Evolutionary conservation across 768 basidiomycete species (phyloP).

Genomic region (Coprinopsis sp.): DNA sequence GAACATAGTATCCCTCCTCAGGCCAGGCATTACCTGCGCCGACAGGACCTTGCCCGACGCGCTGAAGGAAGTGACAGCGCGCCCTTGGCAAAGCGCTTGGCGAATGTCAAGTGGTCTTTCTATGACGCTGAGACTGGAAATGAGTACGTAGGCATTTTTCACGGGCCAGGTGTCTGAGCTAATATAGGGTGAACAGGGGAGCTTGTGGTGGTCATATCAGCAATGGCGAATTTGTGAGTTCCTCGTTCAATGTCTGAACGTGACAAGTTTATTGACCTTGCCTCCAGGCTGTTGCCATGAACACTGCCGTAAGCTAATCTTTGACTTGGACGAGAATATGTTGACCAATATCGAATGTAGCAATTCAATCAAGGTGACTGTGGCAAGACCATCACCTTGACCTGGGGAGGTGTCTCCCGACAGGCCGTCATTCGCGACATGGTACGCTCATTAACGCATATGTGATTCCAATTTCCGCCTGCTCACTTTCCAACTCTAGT

Average conservation of each 20-base stretch:
- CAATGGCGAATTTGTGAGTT: conserved; percentile 4
- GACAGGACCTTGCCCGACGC: conserved; percentile 44
- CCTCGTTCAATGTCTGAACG: no score
- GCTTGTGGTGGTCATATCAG: background rate
- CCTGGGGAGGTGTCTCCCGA: conserved; percentile 50
- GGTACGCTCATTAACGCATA: conserved; percentile 30
- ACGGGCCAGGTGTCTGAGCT: background rate
- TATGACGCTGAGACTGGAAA: conserved; percentile 27
- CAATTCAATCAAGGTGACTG: conserved; percentile 58
- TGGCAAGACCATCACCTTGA: conserved; percentile 57
- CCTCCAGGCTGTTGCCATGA: conserved; percentile 27
- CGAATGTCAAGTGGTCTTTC: conserved; percentile 39
- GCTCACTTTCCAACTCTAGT: conserved; percentile 28
- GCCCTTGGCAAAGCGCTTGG: conserved; percentile 32
- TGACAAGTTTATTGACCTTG: no score
- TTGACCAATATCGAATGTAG: conserved; percentile 25
- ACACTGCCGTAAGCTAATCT: conserved; percentile 13
- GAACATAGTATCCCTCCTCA: conserved; percentile 18
- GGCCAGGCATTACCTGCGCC: conserved; percentile 22
- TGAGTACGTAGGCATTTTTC: background rate
- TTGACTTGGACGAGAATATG: background rate
- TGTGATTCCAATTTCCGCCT: background rate
- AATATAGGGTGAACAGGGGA: background rate
- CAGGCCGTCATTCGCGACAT: conserved; percentile 58
- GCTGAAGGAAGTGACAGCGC: conserved; percentile 35